Conservation (phyloP, 331 rosid species). For the Phaseolus coccineus region DNA sequence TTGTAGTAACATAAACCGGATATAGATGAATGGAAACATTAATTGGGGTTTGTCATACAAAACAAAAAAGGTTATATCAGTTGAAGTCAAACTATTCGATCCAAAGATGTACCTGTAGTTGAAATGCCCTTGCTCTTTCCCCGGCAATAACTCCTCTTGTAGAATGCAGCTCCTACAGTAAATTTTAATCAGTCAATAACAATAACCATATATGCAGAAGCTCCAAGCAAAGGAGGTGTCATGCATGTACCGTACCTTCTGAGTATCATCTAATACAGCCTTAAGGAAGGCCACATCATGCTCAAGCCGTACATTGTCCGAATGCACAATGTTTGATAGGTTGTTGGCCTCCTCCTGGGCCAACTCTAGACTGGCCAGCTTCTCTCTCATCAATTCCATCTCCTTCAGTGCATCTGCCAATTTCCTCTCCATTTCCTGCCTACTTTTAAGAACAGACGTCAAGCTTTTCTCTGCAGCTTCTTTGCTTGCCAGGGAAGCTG, state of each 20-base stretch:
- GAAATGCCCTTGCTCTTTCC: constrained; percentile 91
- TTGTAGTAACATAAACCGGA: neutral
- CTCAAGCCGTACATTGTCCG: constrained; percentile 96
- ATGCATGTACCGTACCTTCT: constrained; percentile 66
- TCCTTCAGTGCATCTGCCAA: constrained; percentile 63
- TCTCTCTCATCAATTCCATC: constrained; percentile 78
- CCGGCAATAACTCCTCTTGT: constrained; percentile 95
- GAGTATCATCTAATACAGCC: constrained; percentile 95
- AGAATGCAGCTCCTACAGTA: constrained; percentile 85
- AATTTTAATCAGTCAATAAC: constrained; percentile 36
- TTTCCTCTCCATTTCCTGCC: constrained; percentile 82
- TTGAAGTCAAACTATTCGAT: neutral
- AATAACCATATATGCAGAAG: neutral
- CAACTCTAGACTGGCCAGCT: constrained; percentile 71
- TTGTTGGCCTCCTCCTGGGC: constrained; percentile 89
- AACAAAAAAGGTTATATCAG: constrained; percentile 9
- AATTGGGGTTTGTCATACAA: neutral
- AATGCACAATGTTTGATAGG: constrained; percentile 85
- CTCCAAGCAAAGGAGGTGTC: constrained; percentile 10
- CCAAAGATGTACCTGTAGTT: constrained; percentile 71
- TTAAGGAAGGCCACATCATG: constrained; percentile 98
- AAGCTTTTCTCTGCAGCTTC: constrained; percentile 83
- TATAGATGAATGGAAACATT: neutral
- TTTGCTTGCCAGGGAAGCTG: constrained; percentile 71
- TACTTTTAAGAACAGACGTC: constrained; percentile 71